Evolutionary conservation across 169 alveolate genomes (phyloP).

Genomic region (Eimeria sp.): DNA sequence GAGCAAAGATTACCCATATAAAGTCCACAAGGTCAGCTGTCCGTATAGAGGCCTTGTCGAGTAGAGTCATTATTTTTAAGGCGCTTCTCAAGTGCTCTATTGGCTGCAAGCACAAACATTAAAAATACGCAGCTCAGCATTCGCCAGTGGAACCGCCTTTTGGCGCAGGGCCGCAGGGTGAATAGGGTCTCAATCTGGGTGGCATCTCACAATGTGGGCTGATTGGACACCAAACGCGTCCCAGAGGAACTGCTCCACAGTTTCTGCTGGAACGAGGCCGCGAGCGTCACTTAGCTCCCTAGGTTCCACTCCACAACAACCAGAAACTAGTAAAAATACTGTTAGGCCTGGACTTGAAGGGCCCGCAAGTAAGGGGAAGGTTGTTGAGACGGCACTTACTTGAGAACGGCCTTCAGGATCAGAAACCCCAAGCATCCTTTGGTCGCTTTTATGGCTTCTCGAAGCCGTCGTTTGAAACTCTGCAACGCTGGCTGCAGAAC

Average conservation of each 20-base stretch:
- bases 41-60: constrained; percentile 48
- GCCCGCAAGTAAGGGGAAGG: background rate
- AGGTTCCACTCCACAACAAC: constrained; percentile 23
- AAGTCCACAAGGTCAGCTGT: constrained; percentile 52
- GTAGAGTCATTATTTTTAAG: constrained; percentile 45
- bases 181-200: background rate
- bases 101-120: constrained; percentile 33
- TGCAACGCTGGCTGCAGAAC: constrained; percentile 42
- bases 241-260: constrained; percentile 73
- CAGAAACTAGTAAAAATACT: background rate
- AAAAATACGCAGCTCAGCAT: background rate
- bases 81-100: constrained; percentile 69
- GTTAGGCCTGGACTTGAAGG: background rate
- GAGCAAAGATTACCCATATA: constrained; percentile 26
- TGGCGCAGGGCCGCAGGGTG: background rate
- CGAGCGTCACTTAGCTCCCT: constrained; percentile 64
- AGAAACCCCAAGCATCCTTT: constrained; percentile 60
- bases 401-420: constrained; percentile 35
- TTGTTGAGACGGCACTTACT: constrained; percentile 11
- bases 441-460: constrained; percentile 21
- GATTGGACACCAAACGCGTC: constrained; percentile 48
- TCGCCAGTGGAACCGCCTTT: background rate
- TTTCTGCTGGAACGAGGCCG: constrained; percentile 56
- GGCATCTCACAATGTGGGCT: constrained; percentile 40
- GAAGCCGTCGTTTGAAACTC: constrained; percentile 60